Conservation (phyloP, 2,329 filamentous ascomycete species). For the Epichloe aotearoae region DNA sequence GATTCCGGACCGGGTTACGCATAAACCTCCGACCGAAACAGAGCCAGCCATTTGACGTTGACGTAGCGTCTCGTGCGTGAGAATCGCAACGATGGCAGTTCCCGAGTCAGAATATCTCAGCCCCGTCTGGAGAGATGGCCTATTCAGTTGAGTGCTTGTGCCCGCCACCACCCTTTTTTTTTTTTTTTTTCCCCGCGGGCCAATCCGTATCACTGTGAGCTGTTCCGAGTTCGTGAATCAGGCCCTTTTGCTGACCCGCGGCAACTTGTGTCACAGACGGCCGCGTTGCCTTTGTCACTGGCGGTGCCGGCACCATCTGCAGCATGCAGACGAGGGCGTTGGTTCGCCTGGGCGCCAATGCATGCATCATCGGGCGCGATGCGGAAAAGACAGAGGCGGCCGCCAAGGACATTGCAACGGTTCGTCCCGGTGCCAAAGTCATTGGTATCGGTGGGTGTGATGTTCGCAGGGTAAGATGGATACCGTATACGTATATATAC, state of each 20-base stretch:
- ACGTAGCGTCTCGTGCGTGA: background rate
- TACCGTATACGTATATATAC: background rate
- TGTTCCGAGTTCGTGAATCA: too few relatives aligned
- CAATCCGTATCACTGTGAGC: too few relatives aligned
- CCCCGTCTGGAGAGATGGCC: constrained; percentile 71
- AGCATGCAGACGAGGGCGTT: constrained; percentile 86
- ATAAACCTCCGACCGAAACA: too few relatives aligned
- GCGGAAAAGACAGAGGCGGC: constrained; percentile 72
- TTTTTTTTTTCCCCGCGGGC: too few relatives aligned
- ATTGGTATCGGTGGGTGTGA: constrained; percentile 71
- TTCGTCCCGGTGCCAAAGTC: constrained; percentile 66
- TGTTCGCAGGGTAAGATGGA: constrained; percentile 51
- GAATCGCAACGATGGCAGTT: constrained; percentile 42
- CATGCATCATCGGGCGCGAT: constrained; percentile 86
- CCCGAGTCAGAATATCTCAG: constrained; percentile 66
- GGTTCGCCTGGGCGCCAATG: constrained; percentile 81
- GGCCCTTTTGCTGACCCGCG: background rate
- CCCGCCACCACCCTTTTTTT: background rate
- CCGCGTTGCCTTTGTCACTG: constrained; percentile 90
- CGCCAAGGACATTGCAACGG: constrained; percentile 71
- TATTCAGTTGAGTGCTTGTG: constrained; percentile 50
- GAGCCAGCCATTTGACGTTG: too few relatives aligned
- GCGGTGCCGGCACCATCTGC: constrained; percentile 87
- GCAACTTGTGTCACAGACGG: constrained; percentile 41
- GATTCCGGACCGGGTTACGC: too few relatives aligned